phyloP scores from a whole-genome alignment of 805 yeast genomes.

The Myxozyma neotropica region DNA sequence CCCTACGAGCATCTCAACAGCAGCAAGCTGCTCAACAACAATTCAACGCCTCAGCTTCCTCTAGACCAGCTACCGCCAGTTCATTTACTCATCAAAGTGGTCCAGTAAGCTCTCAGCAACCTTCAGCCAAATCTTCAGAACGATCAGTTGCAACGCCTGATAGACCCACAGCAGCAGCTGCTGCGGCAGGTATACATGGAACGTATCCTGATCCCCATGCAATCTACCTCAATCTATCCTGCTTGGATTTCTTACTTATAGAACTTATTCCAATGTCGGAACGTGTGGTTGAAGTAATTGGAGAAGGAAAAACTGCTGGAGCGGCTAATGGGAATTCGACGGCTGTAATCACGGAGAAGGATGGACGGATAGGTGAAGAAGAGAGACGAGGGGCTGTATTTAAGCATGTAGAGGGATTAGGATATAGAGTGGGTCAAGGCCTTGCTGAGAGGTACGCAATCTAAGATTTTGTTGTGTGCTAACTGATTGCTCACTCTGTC shows the following conservation, averaged over 20 bases:
- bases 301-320: slow-evolving; percentile 12
- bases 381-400: slow-evolving; percentile 53
- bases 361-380: slow-evolving; percentile 15
- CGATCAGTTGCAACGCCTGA: not conserved
- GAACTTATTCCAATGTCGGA: slow-evolving; percentile 77
- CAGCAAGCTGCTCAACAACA: slow-evolving; percentile 11
- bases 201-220: slow-evolving; percentile 35
- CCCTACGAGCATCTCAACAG: slow-evolving; percentile 10
- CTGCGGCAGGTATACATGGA: slow-evolving; percentile 9
- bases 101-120: not conserved
- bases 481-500: not conserved
- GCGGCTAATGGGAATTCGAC: not conserved
- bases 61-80: not conserved
- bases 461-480: slow-evolving; percentile 24
- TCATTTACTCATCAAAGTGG: not conserved
- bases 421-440: slow-evolving; percentile 68
- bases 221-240: slow-evolving; percentile 53
- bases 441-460: slow-evolving; percentile 48
- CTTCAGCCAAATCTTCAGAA: not conserved
- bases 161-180: slow-evolving; percentile 7
- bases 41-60: not conserved
- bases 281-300: slow-evolving; percentile 57
- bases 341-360: slow-evolving; percentile 3
- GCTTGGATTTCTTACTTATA: slow-evolving; percentile 66
- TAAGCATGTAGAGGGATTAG: slow-evolving; percentile 64